phyloP scores from a whole-genome alignment of 768 basidiomycete species.

The Gloeostereum incarnatum region DNA sequence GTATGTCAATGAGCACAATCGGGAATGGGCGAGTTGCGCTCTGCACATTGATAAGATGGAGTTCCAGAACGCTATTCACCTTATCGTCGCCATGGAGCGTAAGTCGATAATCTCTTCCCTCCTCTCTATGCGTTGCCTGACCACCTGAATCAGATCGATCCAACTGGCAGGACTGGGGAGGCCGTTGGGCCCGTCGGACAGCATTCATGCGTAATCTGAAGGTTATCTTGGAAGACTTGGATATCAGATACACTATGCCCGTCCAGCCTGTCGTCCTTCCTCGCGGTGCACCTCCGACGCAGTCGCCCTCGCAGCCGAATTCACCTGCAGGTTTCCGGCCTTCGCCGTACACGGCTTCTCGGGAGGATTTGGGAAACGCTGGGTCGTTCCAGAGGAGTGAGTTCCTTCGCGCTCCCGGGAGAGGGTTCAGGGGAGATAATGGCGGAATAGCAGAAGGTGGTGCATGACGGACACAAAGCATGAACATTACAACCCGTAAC shows the following conservation, averaged over 20 bases:
- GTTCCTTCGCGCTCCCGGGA: constrained; percentile 3
- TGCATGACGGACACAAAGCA: background rate
- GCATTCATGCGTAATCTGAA: constrained; percentile 72
- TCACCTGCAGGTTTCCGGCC: background rate
- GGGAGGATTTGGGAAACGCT: constrained; percentile 16
- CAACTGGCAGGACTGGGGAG: constrained; percentile 88
- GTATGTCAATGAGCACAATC: constrained; percentile 53
- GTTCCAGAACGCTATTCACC: constrained; percentile 59
- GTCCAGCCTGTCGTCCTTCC: constrained; percentile 62
- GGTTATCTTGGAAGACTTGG: constrained; percentile 62
- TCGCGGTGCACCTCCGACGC: constrained; percentile 9
- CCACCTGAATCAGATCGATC: constrained; percentile 41
- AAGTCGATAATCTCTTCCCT: constrained; percentile 16
- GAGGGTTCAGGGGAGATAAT: constrained; percentile 1
- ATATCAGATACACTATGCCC: constrained; percentile 61
- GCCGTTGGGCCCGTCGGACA: constrained; percentile 66
- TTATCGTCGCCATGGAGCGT: constrained; percentile 69
- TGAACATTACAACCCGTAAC: too few species aligned
- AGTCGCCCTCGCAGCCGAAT: background rate
- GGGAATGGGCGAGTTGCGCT: constrained; percentile 60
- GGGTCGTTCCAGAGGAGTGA: constrained; percentile 13
- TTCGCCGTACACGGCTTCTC: background rate
- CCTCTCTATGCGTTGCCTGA: constrained; percentile 1
- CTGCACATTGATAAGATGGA: constrained; percentile 78
- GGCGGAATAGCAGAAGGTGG: background rate